Conservation (phyloP, 208 protist genomes). For the Trypanosoma rangeli region DNA sequence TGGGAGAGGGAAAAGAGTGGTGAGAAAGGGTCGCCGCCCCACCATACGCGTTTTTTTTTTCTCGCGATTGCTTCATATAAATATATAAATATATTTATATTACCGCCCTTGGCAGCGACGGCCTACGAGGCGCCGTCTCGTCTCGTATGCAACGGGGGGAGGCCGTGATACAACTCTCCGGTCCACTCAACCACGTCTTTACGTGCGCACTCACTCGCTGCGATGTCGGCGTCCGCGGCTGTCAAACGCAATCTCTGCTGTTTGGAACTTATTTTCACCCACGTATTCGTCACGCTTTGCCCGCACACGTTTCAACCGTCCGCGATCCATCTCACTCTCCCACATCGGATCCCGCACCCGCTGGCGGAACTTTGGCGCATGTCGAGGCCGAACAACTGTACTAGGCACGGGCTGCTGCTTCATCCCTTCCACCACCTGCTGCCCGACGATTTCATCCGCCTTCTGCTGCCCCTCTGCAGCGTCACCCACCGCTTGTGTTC, state of each 20-base stretch:
- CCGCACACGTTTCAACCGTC: constrained; percentile 74
- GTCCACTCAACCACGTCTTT: too few species aligned
- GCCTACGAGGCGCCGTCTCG: too few species aligned
- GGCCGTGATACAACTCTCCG: too few species aligned
- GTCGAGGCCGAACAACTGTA: constrained; percentile 43
- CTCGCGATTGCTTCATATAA: too few species aligned
- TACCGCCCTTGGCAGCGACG: neutral
- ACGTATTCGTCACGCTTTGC: constrained; percentile 31
- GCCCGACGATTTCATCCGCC: constrained; percentile 25
- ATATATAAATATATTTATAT: too few species aligned
- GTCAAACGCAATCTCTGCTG: constrained; percentile 28
- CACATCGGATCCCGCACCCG: constrained; percentile 72
- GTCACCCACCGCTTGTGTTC: neutral
- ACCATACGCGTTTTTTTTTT: neutral
- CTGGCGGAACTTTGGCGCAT: constrained; percentile 77
- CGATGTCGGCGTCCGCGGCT: constrained; percentile 29
- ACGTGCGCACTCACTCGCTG: constrained; percentile 11
- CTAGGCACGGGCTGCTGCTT: constrained; percentile 34
- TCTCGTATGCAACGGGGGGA: too few species aligned
- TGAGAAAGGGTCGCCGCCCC: too few species aligned
- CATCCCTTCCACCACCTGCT: constrained; percentile 41
- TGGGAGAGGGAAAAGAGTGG: too few species aligned
- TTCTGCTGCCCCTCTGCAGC: neutral
- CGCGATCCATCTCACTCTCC: constrained; percentile 88
- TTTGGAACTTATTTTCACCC: constrained; percentile 33